Percentiles rank a stretch among this genome's conserved stretches.
phyloP scores from a whole-genome alignment of 2,329 filamentous ascomycete species.

The Apiospora phragmitis region DNA sequence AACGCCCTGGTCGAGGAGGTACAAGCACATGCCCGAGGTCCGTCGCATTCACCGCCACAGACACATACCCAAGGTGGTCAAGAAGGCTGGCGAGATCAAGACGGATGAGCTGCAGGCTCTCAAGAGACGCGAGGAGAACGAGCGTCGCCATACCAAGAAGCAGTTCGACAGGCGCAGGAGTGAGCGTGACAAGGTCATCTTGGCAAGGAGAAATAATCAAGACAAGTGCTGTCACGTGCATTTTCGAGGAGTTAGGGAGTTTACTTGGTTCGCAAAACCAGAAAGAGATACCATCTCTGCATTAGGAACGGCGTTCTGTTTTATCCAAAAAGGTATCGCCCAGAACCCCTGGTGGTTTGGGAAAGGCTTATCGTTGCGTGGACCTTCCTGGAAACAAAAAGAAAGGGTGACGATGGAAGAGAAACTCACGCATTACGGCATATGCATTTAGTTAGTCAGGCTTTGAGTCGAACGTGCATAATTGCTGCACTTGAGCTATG shows the following conservation, averaged over 20 bases:
- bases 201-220: conserved; percentile 58
- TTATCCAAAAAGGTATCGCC: background rate
- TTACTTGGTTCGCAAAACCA: background rate
- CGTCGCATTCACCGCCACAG: conserved; percentile 86
- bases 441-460: background rate
- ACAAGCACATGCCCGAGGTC: conserved; percentile 95
- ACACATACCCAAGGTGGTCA: conserved; percentile 87
- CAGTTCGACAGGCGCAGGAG: conserved; percentile 70
- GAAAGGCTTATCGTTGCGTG: background rate
- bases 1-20: conserved; percentile 77
- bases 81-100: conserved; percentile 97
- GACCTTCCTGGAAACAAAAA: background rate
- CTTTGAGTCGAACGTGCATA: background rate
- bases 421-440: background rate
- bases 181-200: conserved; percentile 91
- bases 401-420: background rate
- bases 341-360: background rate
- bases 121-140: conserved; percentile 91
- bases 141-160: conserved; percentile 87
- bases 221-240: background rate
- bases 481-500: background rate
- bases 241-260: conserved; percentile 8
- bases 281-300: conserved; percentile 9
- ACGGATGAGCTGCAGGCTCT: conserved; percentile 81
- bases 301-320: conserved; percentile 5